phyloP scores from a whole-genome alignment of 2,329 filamentous ascomycete genomes.

The Aspergillus clavatus region DNA sequence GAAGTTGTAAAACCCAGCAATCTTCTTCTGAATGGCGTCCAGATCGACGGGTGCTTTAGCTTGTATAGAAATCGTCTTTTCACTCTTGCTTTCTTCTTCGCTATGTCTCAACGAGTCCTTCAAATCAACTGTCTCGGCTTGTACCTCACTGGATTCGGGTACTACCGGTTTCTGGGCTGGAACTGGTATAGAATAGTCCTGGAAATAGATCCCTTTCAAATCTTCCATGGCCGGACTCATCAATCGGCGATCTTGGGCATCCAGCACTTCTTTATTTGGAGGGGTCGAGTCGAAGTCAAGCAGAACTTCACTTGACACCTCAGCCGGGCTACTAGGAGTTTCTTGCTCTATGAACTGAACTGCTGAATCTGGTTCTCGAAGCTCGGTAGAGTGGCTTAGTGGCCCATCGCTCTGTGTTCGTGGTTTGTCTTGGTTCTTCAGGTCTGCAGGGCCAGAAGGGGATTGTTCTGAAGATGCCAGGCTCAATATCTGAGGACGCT shows the following conservation, averaged over 20 bases:
- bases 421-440: too few relatives aligned
- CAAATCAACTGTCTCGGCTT: background rate
- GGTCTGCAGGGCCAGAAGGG: background rate
- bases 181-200: background rate
- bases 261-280: conserved; percentile 1
- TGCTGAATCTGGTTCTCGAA: background rate
- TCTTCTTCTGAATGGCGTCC: background rate
- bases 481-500: background rate
- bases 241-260: background rate
- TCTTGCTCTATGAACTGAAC: background rate
- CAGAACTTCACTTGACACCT: conserved; percentile 11
- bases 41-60: background rate
- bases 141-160: background rate
- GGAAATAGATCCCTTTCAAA: conserved; percentile 19
- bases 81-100: background rate
- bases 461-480: background rate
- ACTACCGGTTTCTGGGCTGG: background rate
- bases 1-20: conserved; percentile 20
- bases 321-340: background rate
- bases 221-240: conserved; percentile 17
- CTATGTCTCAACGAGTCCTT: background rate
- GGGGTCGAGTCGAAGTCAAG: conserved; percentile 18
- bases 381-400: background rate
- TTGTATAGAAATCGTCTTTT: background rate
- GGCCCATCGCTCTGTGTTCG: background rate